Base-by-base conservation (phyloP, 2,329 filamentous ascomycete genomes). In the Talaromyces sp. region DNA sequence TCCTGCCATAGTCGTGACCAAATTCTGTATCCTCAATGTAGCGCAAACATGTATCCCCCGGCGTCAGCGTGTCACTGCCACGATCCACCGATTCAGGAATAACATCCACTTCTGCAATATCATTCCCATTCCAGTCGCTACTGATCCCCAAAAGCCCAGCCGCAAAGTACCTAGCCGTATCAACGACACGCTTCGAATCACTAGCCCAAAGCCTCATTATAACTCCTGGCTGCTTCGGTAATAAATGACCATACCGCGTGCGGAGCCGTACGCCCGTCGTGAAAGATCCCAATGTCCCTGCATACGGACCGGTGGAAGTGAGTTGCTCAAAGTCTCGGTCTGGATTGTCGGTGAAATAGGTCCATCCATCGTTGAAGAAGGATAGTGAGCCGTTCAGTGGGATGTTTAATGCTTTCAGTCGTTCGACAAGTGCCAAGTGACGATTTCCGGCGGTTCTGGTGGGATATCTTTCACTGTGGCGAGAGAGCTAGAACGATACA, bases 401-500 rank as follows among this genome's bases (percentile, higher is more conserved):
- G 16, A 79, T 71, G 16, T 77, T 75, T 33, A 77, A 72, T 16
- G 73, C 69, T 56, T 80, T 79, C 56, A 87, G 78, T 19, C 80
- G 80, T 9, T 81, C 69, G 4, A 86, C 74, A 10, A 87, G 76
- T 10, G 77, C 72, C 41, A 82, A 76, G 81, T 85, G 72, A 71
- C 85, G 79, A 57, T 69, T 73, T 33, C 83, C 85, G 47, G 82
- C 81, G 66, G 74, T 79, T 41, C 72, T 73, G 0, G 85, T 87
- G 0, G 85, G 85, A 73, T 86, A 87, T 70, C 85, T 76, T 70
- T 86, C 85, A 24, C 78, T 83, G 75, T 87, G 85, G 47, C 85
- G 80, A 22, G 85, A 83, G 76, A 87, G 82, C 83, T 85, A 60
- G 16, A 58, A 33, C 27, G 7, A 27, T 6, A 7, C 14, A 37